Evolutionary conservation across 495 filamentous ascomycete species (phyloP), one percentile per base, ranked within the genome.

Genomic region (Talaromyces stipitatus): DNA sequence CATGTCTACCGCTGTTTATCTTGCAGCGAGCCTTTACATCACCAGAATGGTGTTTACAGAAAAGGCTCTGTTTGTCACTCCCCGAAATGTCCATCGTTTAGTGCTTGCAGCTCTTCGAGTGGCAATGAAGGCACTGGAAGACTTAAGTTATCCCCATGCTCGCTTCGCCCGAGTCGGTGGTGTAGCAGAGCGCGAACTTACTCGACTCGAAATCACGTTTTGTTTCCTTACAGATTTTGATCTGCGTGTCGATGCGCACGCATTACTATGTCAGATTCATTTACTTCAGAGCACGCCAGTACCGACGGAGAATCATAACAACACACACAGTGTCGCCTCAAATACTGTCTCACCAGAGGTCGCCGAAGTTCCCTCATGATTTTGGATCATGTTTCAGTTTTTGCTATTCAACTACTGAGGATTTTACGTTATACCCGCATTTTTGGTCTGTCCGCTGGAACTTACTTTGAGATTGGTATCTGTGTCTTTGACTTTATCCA

Each of bases 1-100:
- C 20, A 88, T 97, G 83, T 95, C 91, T n/a, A 92, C 94, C 2
- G 92, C 85, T 14, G 95, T 97, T 29, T 96, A 94, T 62, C 84
- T 98, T n/a, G 91, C 94, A 2, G 85, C 94, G 2, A 90, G 89
- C 46, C 72, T 86, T n/a, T 97, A 97, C 68, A 91, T 96, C 53
- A 86, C 90, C 63, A 80, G 83, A 50, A 80, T 97, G 38, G 86
- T 84, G 0, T 79, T 91, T 9, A 72, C 84, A 30, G 90, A 97
- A 61, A 80, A 80, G 51, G 77, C 84, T 12, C 82, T 94, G 14
- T 79, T 82, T 2, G 82, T 96, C 20, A 95, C 90, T 6, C 78
- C 79, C 55, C 81, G 88, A 36, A 98, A 96, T 50, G 85, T 88
- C 55, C 94, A 98, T 67, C 86, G 94, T 20, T 75, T 98, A 23